Evolutionary conservation across 2,329 filamentous ascomycete genomes (phyloP).

Genomic region (Talaromyces marneffei): DNA sequence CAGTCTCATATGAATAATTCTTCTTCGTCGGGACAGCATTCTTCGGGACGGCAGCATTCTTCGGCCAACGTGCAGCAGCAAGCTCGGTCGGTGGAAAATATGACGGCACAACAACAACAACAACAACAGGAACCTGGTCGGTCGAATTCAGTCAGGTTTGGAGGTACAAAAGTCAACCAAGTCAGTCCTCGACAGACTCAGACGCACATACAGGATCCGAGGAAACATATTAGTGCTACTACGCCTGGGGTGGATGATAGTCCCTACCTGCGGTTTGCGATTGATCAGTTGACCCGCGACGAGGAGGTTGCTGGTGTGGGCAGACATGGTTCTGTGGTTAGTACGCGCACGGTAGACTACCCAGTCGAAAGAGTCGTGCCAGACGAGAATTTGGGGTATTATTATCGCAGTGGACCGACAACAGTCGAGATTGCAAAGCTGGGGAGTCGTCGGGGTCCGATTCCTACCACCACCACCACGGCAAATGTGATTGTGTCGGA

Average conservation of each 20-base stretch:
- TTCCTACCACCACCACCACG: slow-evolving; percentile 15
- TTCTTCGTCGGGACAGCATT: slow-evolving; percentile 28
- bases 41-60: slow-evolving; percentile 21
- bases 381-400: slow-evolving; percentile 42
- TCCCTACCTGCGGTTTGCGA: slow-evolving; percentile 82
- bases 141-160: slow-evolving; percentile 26
- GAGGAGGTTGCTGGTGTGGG: slow-evolving; percentile 56
- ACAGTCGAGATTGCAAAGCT: slow-evolving; percentile 22
- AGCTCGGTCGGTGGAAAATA: not conserved
- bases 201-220: slow-evolving; percentile 17
- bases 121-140: slow-evolving; percentile 15
- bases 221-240: slow-evolving; percentile 36
- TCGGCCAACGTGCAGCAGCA: slow-evolving; percentile 19
- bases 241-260: slow-evolving; percentile 79
- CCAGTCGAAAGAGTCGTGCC: slow-evolving; percentile 48
- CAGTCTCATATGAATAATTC: slow-evolving; percentile 30
- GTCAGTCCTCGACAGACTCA: slow-evolving; percentile 20
- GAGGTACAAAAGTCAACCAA: slow-evolving; percentile 20
- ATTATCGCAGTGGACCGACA: slow-evolving; percentile 29
- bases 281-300: slow-evolving; percentile 76
- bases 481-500: slow-evolving; percentile 22
- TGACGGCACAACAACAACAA: not conserved
- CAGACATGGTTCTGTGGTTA: slow-evolving; percentile 43
- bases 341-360: slow-evolving; percentile 34
- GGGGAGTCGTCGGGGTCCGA: slow-evolving; percentile 29